Base-by-base conservation (phyloP, 1,139 yeast genomes). In the Suhomyces panamericanus region DNA sequence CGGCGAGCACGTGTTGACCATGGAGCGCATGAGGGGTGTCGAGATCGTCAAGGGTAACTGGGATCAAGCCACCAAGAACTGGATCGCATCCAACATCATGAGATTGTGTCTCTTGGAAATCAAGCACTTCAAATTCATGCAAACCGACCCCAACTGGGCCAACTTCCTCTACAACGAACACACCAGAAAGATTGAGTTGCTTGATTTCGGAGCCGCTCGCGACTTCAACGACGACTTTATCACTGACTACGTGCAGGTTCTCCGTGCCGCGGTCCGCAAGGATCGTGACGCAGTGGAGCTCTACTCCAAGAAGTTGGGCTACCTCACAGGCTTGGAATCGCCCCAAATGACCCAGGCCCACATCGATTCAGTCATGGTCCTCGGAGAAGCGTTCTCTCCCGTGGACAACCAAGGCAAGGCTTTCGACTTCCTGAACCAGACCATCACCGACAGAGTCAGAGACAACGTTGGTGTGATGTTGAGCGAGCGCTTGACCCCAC, bases 91-190 rank as follows among this genome's bases (percentile, higher is more conserved):
- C 8, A 79, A 85, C 56, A 83, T 93, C 49, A 87, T 95, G 96
- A 78, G 89, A 52, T 74, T 93, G 39, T 90, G 97, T 59, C 71
- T 93, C 41, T 72, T 80, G 55, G 99, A 93, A 66, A 86, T 95
- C 59, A 89, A 89, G 28, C 73, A 80, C 55, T 91, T 86, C 71
- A 80, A 78, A 58, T 93, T 86, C 67, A 93, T 93, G 99, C 99
- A 93, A 68, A 91, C 99, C 1, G 99, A 93, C 67, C 99, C 99
- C 39, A 93, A 93, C 67, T 95, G 99, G 99, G 98, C 99, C 41
- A 93, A 93, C 64, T 95, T 95, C 67, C 70, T 95, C 50, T 90
- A 87, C 70, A 90, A 91, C 60, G 75, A 74, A 34, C 54, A 70
- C 17, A 80, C 87, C 3, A 64, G 73, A 35, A 81, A 85, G 64